These are phyloP conservation scores for Botryotinia calthae DNA, from an alignment of 2,329 filamentous ascomycete genomes.

Conservation along the genomic window DNA sequence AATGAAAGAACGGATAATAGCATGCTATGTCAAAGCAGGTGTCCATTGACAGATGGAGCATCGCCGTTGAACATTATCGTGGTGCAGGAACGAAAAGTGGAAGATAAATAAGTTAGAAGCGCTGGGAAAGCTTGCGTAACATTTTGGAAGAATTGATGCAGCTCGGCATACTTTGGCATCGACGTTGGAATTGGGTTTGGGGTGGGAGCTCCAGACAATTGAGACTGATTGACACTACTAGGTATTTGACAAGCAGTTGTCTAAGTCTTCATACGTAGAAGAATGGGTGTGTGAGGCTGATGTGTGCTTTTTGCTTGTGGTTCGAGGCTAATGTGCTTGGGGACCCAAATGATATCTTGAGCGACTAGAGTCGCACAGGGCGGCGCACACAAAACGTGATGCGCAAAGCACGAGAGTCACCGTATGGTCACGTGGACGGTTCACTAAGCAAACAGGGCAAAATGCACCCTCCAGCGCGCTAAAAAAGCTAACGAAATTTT, in stretches of 20 bases:
- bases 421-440: rapidly evolving
- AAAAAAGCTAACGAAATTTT: conserved; percentile 18
- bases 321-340: background rate
- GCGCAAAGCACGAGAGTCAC: background rate
- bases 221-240: background rate
- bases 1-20: conserved; percentile 7
- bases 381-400: background rate
- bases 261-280: too few species aligned
- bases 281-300: conserved; percentile 1
- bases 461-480: conserved; percentile 2
- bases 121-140: background rate
- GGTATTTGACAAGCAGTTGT: conserved; percentile 12
- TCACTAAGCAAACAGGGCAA: background rate
- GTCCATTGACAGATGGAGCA: conserved; percentile 14
- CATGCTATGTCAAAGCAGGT: conserved; percentile 16
- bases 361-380: background rate
- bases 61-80: conserved; percentile 22
- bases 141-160: background rate
- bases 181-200: background rate
- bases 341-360: background rate
- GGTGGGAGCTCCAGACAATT: background rate
- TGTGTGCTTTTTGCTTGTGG: background rate
- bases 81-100: conserved; percentile 21
- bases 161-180: background rate
- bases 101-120: background rate